phyloP scores from a whole-genome alignment of 2,329 filamentous ascomycete species.

The Pseudonectria buxi region DNA sequence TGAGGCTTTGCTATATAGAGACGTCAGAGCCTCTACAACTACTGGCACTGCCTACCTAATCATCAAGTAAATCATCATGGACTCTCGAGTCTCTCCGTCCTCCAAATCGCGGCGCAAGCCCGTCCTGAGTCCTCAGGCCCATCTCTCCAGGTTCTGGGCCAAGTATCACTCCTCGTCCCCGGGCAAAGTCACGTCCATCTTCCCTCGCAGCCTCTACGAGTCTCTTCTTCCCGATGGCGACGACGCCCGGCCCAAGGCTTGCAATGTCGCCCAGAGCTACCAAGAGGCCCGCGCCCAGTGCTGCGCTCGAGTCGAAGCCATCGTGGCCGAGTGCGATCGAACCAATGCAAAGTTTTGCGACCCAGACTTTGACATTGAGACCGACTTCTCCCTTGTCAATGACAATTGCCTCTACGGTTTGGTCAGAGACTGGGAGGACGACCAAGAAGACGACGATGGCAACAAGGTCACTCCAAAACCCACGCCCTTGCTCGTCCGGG shows the following conservation, averaged over 20 bases:
- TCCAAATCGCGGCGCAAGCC: no score
- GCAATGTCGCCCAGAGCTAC: constrained; percentile 36
- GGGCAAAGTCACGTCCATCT: constrained; percentile 39
- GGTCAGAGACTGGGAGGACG: constrained; percentile 9
- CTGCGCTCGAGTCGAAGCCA: constrained; percentile 31
- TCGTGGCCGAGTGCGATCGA: constrained; percentile 35
- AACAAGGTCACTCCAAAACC: not conserved
- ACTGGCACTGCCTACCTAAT: no score
- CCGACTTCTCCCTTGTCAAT: constrained; percentile 27
- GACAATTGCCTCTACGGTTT: constrained; percentile 34
- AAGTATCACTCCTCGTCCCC: constrained; percentile 34
- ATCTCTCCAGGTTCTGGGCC: constrained; percentile 36
- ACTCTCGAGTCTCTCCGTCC: no score
- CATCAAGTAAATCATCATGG: no score
- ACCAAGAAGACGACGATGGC: constrained; percentile 5
- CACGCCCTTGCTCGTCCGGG: constrained; percentile 8
- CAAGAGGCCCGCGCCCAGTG: constrained; percentile 35
- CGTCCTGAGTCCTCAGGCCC: constrained; percentile 28
- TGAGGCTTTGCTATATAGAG: no score
- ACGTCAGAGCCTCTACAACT: no score
- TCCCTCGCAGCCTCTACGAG: constrained; percentile 35
- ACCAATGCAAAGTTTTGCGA: constrained; percentile 41
- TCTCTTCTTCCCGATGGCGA: constrained; percentile 17
- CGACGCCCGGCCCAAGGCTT: constrained; percentile 18
- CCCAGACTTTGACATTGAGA: constrained; percentile 37